These are phyloP conservation scores for Colletotrichum costaricense DNA, from an alignment of 2,329 filamentous ascomycete genomes.

Conservation along the genomic window DNA sequence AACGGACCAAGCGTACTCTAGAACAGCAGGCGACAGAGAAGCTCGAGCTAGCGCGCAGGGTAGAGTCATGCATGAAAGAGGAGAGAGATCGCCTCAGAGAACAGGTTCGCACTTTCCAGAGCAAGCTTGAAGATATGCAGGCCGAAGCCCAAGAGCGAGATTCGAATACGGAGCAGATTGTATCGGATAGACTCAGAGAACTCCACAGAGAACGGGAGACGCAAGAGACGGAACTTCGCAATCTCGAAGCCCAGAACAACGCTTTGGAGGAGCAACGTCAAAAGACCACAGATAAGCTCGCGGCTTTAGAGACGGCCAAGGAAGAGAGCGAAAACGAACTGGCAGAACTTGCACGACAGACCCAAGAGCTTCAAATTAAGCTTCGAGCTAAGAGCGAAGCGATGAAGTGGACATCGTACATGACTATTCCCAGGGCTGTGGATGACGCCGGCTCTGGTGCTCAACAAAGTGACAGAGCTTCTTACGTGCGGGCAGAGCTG, in stretches of 20 bases:
- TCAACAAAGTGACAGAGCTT: not conserved
- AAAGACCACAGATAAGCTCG: not conserved
- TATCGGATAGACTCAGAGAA: not conserved
- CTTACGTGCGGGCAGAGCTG: conserved; percentile 5
- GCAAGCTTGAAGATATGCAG: not conserved
- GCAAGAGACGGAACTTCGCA: conserved; percentile 1
- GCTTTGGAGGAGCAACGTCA: not conserved
- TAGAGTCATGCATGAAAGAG: not conserved
- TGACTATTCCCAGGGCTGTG: not conserved
- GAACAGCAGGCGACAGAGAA: not conserved
- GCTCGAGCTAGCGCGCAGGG: not conserved
- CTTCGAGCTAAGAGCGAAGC: conserved; percentile 22
- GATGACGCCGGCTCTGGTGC: not conserved
- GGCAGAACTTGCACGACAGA: not conserved
- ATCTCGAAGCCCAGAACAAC: not conserved
- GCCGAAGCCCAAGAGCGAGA: not conserved
- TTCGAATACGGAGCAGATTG: not conserved
- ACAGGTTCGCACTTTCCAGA: not conserved
- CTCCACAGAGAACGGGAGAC: not conserved
- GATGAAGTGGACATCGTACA: not conserved
- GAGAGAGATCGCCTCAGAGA: not conserved
- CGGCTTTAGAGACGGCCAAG: not conserved
- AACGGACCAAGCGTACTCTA: not conserved
- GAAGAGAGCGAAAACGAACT: not conserved
- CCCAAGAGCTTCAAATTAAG: not conserved